Conservation (phyloP, 768 basidiomycete species). For the Russula foetens region DNA sequence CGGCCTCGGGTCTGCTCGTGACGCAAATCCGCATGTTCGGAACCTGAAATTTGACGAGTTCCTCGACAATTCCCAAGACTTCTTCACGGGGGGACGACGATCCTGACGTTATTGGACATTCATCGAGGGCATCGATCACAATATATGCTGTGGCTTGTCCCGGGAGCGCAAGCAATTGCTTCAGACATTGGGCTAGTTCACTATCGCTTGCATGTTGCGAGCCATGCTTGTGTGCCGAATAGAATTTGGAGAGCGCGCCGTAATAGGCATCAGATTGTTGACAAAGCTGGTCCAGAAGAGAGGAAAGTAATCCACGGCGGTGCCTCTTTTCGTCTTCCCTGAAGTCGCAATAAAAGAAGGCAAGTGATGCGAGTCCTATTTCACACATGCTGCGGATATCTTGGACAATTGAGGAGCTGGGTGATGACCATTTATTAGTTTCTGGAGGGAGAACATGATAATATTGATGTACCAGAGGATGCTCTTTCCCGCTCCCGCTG, state of each 20-base stretch:
- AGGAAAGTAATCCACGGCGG: background rate
- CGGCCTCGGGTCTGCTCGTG: background rate
- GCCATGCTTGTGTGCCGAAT: background rate
- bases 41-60: background rate
- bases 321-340: background rate
- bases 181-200: background rate
- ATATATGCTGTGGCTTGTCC: background rate
- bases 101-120: background rate
- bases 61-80: background rate
- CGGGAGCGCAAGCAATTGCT: background rate
- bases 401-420: background rate
- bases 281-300: background rate
- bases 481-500: conserved; percentile 2
- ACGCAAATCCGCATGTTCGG: background rate
- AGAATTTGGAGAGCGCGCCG: background rate
- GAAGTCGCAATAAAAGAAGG: conserved; percentile 4
- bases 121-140: conserved; percentile 1
- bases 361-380: background rate
- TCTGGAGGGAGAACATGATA: background rate
- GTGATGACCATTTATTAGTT: background rate
- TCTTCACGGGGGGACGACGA: background rate
- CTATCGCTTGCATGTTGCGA: background rate
- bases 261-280: background rate
- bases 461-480: background rate
- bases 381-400: background rate